Evolutionary conservation across 75 land plant genomes (phyloP), one percentile per base, ranked within the genome.

Genomic region (Picea glauca): DNA sequence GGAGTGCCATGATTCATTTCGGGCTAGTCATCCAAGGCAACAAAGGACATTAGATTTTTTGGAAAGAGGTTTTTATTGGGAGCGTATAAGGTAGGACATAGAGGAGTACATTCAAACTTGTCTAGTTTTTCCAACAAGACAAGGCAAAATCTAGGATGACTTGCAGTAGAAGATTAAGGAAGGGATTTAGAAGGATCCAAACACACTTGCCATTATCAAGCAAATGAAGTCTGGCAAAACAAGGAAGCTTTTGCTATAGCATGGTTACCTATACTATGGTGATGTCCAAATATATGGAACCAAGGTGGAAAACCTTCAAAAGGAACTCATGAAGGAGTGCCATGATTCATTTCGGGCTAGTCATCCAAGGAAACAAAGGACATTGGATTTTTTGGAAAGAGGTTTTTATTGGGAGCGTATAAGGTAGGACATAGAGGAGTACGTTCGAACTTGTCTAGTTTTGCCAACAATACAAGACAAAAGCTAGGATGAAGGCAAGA

Each of bases 301-400:
- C 0, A 72, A 72, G 18, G 18, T 18, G n/a, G 18, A 1, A 0
- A 33, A 13, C 4, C 74, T 72, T 0, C 12, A 33, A 58, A 65
- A 58, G 50, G 56, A 78, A 0, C 2, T 84, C 0, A 1, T 88
- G 2, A 60, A 72, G 30, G 81, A 84, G 31, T 75, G 84, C 15
- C 84, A 88, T 76, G 76, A 88, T n/a, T 21, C 80, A 3, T 1
- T 13, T 5, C 80, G 81, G 81, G 86, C 60, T 6, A 77, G 80
- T 0, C 86, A 87, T 54, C 81, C 80, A 14, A 68, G 80, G 0
- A 0, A 23, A 13, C 43, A 18, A 33, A 11, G 1, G 18, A 38
- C 80, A 80, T 1, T 43, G 3, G 5, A 84, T 80, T 0, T 18
- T 85, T 0, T 86, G 0, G 72, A 74, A 21, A 58, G 17, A 13